Evolutionary conservation across 2,329 filamentous ascomycete species (phyloP), one percentile per base, ranked within the genome.

Genomic region (Xylariaceae sp.): DNA sequence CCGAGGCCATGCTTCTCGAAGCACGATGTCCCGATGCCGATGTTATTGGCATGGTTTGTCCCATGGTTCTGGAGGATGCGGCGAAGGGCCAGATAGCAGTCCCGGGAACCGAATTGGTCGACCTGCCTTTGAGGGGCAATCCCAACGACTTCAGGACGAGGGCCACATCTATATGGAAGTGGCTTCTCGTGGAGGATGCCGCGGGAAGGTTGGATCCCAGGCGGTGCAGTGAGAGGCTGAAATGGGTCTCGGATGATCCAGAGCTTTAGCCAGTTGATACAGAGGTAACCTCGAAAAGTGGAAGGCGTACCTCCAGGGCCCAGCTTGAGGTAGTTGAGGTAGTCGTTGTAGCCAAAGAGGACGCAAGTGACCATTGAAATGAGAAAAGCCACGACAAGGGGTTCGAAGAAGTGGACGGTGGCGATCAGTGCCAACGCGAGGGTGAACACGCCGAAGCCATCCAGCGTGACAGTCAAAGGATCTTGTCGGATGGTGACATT

Each of bases 51-150:
- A 51, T 70, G 64, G n/a, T 53, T 54, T 2, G 58, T 49, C 9
- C 71, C 71, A 18, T 88, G 68, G 3, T 61, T 60, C 41, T 73
- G 64, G 37, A 89, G 69, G 2, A 73, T 69, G 1, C 62, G 55
- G 2, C 73, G 69, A 3, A 89, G 71, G 12, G 67, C 61, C n/a
- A 66, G 57, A 60, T 83, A 82, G 57, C 79, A 76, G 12, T 64
- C 57, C 4, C 59, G 43, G 4, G 71, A 71, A 9, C 79, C 78
- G 31, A 72, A 73, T 57, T 94, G 87, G 60, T 84, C 78, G 15
- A 83, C 71, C 64, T 94, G 88, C 2, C 88, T 77, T 56, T 95
- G 88, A 0, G 88, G 88, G 1, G 87, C 88, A 43, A 94, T 87
- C 37, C 88, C 88, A 31, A 72, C 77, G 9, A 90, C 83, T 2